phyloP scores from a whole-genome alignment of 179 eudicot species.

The Patellifolia procumbens region DNA sequence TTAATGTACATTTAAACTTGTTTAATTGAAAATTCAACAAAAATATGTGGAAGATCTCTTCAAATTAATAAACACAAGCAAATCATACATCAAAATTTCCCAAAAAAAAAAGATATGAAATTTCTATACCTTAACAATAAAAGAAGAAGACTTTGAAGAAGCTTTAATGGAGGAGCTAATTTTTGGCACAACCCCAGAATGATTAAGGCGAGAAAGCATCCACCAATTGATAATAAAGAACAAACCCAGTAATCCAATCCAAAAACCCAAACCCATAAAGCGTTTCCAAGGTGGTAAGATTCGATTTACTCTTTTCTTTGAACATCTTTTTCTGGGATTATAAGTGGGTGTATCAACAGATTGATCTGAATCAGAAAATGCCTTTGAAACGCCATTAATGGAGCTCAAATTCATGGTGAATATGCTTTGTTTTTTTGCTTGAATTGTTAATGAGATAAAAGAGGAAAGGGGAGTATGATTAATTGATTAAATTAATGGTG shows the following conservation, averaged over 20 bases:
- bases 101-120: neutral
- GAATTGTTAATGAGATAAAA: neutral
- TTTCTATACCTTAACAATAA: slow-evolving; percentile 29
- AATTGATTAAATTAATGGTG: neutral
- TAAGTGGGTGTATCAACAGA: slow-evolving; percentile 22
- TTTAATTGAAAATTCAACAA: too few species aligned
- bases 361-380: slow-evolving; percentile 29
- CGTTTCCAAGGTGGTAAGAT: slow-evolving; percentile 30
- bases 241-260: slow-evolving; percentile 38
- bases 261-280: slow-evolving; percentile 37
- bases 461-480: neutral
- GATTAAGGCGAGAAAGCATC: slow-evolving; percentile 45
- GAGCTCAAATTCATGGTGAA: slow-evolving; percentile 22
- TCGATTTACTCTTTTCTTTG: slow-evolving; percentile 24
- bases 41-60: too few species aligned
- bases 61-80: too few species aligned
- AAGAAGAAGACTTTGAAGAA: slow-evolving; percentile 21
- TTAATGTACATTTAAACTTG: too few species aligned
- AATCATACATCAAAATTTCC: neutral
- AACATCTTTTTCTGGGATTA: slow-evolving; percentile 16
- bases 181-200: slow-evolving; percentile 28
- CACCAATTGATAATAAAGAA: slow-evolving; percentile 46
- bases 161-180: slow-evolving; percentile 11
- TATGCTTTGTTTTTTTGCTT: neutral
- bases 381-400: slow-evolving; percentile 20